Evolutionary conservation across 805 yeast genomes (phyloP).

Genomic region (Starmera amethionina): DNA sequence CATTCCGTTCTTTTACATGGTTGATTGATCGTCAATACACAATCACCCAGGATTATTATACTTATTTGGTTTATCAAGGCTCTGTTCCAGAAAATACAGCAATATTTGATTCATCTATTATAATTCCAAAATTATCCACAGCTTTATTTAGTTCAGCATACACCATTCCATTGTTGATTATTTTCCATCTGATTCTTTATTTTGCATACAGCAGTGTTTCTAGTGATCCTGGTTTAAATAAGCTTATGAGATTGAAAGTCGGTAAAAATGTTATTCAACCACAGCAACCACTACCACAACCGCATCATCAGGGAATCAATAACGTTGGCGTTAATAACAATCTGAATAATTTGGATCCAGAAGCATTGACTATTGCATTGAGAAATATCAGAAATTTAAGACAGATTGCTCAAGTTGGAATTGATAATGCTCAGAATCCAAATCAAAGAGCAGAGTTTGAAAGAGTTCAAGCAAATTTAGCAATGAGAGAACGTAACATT

Average conservation of each 20-base stretch:
- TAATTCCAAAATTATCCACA: conserved; percentile 1
- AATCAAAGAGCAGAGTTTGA: background rate
- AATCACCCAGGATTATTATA: conserved; percentile 25
- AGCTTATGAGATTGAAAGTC: conserved; percentile 45
- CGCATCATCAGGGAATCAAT: background rate
- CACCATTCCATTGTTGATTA: conserved; percentile 26
- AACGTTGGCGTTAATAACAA: background rate
- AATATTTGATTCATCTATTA: background rate
- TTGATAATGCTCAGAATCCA: background rate
- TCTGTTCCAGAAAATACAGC: background rate
- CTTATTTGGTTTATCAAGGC: conserved; percentile 18
- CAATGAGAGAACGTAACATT: background rate
- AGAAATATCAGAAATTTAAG: background rate
- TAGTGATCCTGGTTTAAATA: conserved; percentile 57
- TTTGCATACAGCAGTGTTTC: conserved; percentile 64
- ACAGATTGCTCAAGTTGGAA: background rate
- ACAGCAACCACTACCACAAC: background rate
- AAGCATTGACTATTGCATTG: background rate
- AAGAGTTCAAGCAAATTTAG: conserved; percentile 2
- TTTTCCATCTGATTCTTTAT: conserved; percentile 36
- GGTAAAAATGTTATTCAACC: conserved; percentile 28
- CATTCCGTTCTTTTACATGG: conserved; percentile 46
- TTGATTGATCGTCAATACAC: conserved; percentile 39
- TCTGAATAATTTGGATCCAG: background rate
- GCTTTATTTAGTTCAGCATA: conserved; percentile 16